Conservation (phyloP, 2,329 filamentous ascomycete genomes). For the Elsinoe arachidis region DNA sequence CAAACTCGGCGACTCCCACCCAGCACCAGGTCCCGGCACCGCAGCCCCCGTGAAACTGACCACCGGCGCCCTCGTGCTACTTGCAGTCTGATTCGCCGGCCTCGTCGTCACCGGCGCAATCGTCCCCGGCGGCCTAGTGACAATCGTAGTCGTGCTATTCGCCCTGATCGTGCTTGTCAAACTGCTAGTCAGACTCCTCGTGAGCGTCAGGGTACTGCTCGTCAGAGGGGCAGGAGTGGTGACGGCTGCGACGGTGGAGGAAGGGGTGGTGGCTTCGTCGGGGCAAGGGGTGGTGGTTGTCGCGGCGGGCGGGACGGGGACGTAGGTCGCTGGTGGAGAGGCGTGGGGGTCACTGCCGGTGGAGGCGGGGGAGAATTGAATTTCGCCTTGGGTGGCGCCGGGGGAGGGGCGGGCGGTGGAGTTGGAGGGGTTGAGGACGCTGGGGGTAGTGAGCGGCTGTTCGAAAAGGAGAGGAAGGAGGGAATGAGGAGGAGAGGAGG, state of each 20-base stretch:
- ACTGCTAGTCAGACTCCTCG: background rate
- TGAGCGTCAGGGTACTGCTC: background rate
- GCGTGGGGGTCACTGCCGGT: background rate
- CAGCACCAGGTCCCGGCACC: background rate
- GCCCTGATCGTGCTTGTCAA: background rate
- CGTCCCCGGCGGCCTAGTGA: background rate
- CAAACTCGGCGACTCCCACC: background rate
- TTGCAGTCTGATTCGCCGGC: background rate
- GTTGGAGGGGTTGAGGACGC: conserved; percentile 1
- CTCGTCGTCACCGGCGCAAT: background rate
- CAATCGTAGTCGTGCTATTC: background rate
- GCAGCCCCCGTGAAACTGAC: background rate
- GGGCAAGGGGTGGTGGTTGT: background rate
- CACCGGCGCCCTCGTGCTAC: background rate
- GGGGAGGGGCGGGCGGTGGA: background rate
- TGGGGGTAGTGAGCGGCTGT: background rate
- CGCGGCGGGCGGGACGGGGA: background rate
- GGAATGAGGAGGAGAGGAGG: background rate
- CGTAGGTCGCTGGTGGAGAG: background rate
- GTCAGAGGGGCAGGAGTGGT: background rate
- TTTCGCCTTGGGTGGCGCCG: background rate
- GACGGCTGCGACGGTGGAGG: background rate
- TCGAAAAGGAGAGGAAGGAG: background rate
- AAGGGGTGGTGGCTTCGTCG: background rate
- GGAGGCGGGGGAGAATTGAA: background rate